Evolutionary conservation across 129 eudicot species (phyloP).

Genomic region (Lactuca saligna): DNA sequence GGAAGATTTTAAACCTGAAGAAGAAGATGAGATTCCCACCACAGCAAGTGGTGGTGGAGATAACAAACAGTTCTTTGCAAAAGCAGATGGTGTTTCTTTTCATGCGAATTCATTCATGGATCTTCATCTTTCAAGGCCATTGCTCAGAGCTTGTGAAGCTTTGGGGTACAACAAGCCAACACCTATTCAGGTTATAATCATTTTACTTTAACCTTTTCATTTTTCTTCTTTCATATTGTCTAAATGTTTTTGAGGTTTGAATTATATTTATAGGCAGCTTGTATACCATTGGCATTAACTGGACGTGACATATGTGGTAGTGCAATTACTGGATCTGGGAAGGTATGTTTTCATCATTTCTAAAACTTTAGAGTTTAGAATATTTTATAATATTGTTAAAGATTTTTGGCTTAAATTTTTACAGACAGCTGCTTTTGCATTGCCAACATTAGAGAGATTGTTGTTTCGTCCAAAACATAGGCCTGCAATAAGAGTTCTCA

Average conservation of each 20-base stretch:
- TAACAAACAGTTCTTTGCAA: constrained; percentile 52
- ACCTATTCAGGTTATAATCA: constrained; percentile 76
- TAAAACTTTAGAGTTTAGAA: not conserved
- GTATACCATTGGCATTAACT: constrained; percentile 83
- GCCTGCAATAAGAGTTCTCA: constrained; percentile 91
- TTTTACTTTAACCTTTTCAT: not conserved
- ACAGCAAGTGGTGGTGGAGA: constrained; percentile 32
- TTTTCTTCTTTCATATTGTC: not conserved
- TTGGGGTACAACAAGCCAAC: constrained; percentile 89
- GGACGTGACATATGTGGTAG: constrained; percentile 98
- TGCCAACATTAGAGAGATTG: constrained; percentile 92
- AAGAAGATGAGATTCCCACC: constrained; percentile 52
- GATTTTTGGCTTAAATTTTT: constrained; percentile 13
- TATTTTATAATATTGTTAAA: not conserved
- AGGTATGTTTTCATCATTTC: constrained; percentile 42
- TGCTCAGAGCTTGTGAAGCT: constrained; percentile 90
- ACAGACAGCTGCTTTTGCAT: constrained; percentile 97
- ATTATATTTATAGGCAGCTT: constrained; percentile 69
- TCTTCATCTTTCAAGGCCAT: constrained; percentile 84
- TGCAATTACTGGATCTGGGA: constrained; percentile 95
- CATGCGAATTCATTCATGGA: constrained; percentile 85
- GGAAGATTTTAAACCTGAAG: constrained; percentile 82
- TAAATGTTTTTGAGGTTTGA: constrained; percentile 2
- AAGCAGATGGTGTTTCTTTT: constrained; percentile 71
- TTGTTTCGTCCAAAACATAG: constrained; percentile 79